These are phyloP conservation scores for Harringtonia lauricola DNA, from an alignment of 2,329 filamentous ascomycete genomes.

Conservation along the genomic window DNA sequence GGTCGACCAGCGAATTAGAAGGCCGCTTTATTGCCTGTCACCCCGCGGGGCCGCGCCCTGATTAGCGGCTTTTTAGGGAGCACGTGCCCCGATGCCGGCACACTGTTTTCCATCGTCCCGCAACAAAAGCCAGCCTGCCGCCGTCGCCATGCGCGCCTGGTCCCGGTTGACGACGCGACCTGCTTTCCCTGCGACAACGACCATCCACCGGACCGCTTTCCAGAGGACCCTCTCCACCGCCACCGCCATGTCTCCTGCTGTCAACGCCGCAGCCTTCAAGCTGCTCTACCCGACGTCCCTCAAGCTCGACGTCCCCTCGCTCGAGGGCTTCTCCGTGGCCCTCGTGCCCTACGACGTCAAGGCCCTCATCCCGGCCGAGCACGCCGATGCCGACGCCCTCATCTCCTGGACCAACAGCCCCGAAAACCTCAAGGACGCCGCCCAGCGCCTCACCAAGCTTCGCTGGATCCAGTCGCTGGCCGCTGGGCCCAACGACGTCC, in stretches of 20 bases:
- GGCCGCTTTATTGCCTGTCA: no score
- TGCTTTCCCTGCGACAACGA: no score
- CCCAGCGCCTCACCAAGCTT: conserved; percentile 27
- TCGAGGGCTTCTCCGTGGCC: conserved; percentile 13
- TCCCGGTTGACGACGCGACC: no score
- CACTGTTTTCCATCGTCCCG: no score
- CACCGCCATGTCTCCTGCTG: not conserved
- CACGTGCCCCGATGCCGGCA: no score
- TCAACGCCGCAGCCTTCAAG: conserved; percentile 9
- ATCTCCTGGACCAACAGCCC: conserved; percentile 33
- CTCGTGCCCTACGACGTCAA: conserved; percentile 26
- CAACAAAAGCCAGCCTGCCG: no score
- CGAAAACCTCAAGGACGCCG: conserved; percentile 31
- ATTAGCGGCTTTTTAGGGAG: no score
- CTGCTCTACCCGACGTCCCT: conserved; percentile 16
- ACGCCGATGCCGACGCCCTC: conserved; percentile 32
- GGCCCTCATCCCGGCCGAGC: conserved; percentile 28
- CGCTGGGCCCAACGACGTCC: conserved; percentile 38
- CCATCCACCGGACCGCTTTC: no score
- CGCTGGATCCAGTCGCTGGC: conserved; percentile 39
- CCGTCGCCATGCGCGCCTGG: no score
- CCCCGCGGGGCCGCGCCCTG: no score
- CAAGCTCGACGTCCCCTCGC: conserved; percentile 12
- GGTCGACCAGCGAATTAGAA: no score
- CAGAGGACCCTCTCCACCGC: no score